Evolutionary conservation across 2,329 filamentous ascomycete genomes (phyloP), one percentile per base, ranked within the genome.

Genomic region (Pyricularia pennisetigena): DNA sequence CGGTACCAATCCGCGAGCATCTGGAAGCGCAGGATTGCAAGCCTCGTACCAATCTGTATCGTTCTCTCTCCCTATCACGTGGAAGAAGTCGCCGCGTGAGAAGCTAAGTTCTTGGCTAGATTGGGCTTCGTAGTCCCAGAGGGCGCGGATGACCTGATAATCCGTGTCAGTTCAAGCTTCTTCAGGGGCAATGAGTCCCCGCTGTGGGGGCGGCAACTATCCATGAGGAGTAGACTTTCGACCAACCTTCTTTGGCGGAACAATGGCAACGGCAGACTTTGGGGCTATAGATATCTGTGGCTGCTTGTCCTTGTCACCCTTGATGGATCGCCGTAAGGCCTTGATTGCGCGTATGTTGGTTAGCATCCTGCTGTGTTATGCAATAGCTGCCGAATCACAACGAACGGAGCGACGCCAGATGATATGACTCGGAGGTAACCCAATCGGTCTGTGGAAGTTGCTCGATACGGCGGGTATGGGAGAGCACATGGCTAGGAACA

Each of bases 11-110:
- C 95, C 95, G 72, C 93, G 89, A 66, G 93, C 92, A 79, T 90
- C 90, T 75, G 91, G 93, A 72, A 97, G 84, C 66, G 91, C 87
- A 70, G 95, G 95, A 77, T 99, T 99, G 84, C 93, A 98, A 68
- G 94, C 95, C 80, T 98, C 95, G 84, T 97, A 99, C 94, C 95
- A 99, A 77, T 97, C 93, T 59, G 83, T 82, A 77, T 98, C 94
- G 83, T 97, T 90, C 81, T 98, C 95, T 78, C 94, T 90, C 75
- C 92, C 93, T 78, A 98, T 94, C 72, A 99, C 95, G 82, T 98
- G 94, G 78, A 99, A 95, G 79, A 98, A 99, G 78, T 99, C 95
- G 75, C 95, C 95, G 77, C 93, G 91, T 72, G 90, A 93, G 80
- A 99, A 99, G 77, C 91, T 90, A 74, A 99, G 84, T 81, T 97